Evolutionary conservation across 495 filamentous ascomycete genomes (phyloP).

Genomic region (Penicillium paradoxum): DNA sequence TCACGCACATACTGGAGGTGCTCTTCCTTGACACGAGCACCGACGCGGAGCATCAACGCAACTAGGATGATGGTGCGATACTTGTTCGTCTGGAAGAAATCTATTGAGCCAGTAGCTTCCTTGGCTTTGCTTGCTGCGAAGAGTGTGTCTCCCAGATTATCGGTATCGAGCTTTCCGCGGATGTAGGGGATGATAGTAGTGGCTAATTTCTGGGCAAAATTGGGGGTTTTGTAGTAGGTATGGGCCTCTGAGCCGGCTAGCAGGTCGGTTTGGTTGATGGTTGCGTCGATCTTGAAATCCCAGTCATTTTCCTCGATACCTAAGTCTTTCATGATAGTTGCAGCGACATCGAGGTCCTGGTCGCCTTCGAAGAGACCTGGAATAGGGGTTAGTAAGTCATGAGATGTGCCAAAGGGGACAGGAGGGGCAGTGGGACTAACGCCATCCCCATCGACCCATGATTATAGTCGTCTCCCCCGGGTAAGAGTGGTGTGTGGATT

Average conservation of each 20-base stretch:
- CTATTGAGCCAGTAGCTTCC: neutral
- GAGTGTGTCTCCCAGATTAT: neutral
- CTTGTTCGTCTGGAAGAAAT: neutral
- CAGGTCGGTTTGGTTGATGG: neutral
- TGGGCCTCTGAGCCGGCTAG: neutral
- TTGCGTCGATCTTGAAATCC: neutral
- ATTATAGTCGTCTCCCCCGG: neutral
- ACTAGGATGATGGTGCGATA: conserved; percentile 3
- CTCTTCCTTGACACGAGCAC: neutral
- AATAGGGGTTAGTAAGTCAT: neutral
- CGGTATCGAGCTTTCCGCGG: neutral
- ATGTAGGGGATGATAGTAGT: neutral
- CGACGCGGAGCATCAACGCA: conserved; percentile 1
- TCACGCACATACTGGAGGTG: neutral
- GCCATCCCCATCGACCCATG: conserved; percentile 12
- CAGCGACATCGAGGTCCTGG: neutral
- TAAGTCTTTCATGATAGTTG: neutral
- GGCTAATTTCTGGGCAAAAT: neutral
- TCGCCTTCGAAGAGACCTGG: conserved; percentile 7
- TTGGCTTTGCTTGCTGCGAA: neutral
- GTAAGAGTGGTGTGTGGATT: neutral
- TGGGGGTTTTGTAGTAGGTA: neutral
- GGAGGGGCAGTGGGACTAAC: neutral
- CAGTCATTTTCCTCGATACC: neutral
- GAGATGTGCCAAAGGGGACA: neutral